Conservation (phyloP, 768 basidiomycete species). For the Leccinellum albellum region DNA sequence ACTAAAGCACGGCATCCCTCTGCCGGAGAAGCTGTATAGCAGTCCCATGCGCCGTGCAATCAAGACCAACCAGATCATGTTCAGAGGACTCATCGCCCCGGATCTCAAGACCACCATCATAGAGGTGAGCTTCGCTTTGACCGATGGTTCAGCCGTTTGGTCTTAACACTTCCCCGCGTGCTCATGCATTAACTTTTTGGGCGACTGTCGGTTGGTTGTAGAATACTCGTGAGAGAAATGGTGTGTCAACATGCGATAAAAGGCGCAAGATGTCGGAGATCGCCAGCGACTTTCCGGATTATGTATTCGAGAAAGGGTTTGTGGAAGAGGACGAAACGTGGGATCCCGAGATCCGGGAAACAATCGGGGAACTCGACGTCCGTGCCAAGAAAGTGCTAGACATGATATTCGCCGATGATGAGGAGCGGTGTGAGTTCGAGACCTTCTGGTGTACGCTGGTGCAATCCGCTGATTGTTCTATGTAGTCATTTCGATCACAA, state of each 20-base stretch:
- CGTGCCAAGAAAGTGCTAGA: slow-evolving; percentile 42
- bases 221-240: slow-evolving; percentile 66
- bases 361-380: slow-evolving; percentile 31
- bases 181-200: not conserved
- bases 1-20: slow-evolving; percentile 36
- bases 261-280: slow-evolving; percentile 52
- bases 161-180: not conserved
- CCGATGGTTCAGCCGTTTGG: not conserved
- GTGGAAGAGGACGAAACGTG: slow-evolving; percentile 63
- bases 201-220: slow-evolving; percentile 19
- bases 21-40: slow-evolving; percentile 54
- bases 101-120: slow-evolving; percentile 41
- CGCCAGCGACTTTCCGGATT: slow-evolving; percentile 41
- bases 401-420: slow-evolving; percentile 46
- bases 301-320: slow-evolving; percentile 54
- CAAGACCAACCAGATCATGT: slow-evolving; percentile 52
- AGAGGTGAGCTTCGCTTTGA: slow-evolving; percentile 42
- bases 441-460: not conserved
- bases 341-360: slow-evolving; percentile 53
- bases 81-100: slow-evolving; percentile 38
- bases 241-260: slow-evolving; percentile 70
- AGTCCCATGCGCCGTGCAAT: slow-evolving; percentile 64
- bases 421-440: slow-evolving; percentile 43
- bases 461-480: not conserved
- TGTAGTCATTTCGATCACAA: slow-evolving; percentile 63